Base-by-base conservation (phyloP, 1,139 yeast genomes). In the Magnusiomyces paraingens region DNA sequence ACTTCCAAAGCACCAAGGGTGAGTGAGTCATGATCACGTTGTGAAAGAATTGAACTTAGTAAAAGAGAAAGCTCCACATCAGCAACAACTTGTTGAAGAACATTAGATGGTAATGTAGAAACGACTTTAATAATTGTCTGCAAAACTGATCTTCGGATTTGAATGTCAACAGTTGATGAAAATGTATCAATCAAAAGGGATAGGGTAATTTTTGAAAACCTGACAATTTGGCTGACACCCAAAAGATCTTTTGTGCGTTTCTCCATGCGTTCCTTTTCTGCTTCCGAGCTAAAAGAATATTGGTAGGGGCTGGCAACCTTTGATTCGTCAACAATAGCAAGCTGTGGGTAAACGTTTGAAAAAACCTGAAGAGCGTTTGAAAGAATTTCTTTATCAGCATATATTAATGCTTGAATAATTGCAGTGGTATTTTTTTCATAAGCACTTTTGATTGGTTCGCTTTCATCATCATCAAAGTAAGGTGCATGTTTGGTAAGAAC, bases 131-230 rank as follows among this genome's bases (percentile, higher is more conserved):
- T 70, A 21, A 89, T 65, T 22, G 82, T 75, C 6, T 83, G 71
- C 42, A 88, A 70, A 1, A 81, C 81, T 52, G 79, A 75, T 54
- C 83, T 76, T 55, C 96, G 78, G 17, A 87, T 74, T 22, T 79
- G 80, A 56, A 76, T 78, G 59, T 87, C 90, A 66, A 87, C 85
- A 0, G 94, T 78, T 1, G 95, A 84, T 47, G 86, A 83, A 64
- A 86, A 90, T 17, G 90, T 77, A 56, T 81, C 82, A 36, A 86
- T 70, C 52, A 90, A 67, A n/a, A 88, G 64, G 0, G 84, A 79
- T 66, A 85, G 78, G 1, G 84, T 66, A 5, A 76, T 75, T 49
- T 71, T 71, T 2, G 81, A 74, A 65, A 86, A 83, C 5, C 58
- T 63, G 10, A 57, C 57, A 32, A 69, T 56, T 12, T 59, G 62